phyloP scores from a whole-genome alignment of 2,329 filamentous ascomycete genomes.

The Annulohypoxylon truncatum region DNA sequence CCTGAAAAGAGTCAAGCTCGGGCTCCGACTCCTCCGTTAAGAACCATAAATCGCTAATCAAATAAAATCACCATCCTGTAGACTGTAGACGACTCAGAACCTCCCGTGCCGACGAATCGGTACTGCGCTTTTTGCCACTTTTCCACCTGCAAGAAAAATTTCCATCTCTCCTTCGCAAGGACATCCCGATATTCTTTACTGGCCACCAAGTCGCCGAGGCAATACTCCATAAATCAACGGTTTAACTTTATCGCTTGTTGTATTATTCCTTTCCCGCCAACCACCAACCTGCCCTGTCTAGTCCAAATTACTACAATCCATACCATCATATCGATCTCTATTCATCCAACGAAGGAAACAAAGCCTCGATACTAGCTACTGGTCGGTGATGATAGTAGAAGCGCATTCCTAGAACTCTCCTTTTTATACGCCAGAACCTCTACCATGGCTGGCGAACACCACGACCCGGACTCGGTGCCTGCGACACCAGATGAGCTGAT shows the following conservation, averaged over 20 bases:
- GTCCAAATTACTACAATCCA: background rate
- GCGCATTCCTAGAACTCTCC: slow-evolving; percentile 15
- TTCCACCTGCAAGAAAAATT: slow-evolving; percentile 10
- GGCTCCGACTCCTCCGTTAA: slow-evolving; percentile 33
- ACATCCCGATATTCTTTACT: slow-evolving; percentile 5
- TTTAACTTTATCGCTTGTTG: slow-evolving; percentile 9
- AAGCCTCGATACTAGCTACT: slow-evolving; percentile 1
- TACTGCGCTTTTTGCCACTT: slow-evolving; percentile 33
- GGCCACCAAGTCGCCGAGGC: slow-evolving; percentile 1
- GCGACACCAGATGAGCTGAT: slow-evolving; percentile 60
- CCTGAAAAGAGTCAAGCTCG: slow-evolving; percentile 26
- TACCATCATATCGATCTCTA: slow-evolving; percentile 1
- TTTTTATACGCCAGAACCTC: slow-evolving; percentile 12
- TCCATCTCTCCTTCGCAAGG: background rate
- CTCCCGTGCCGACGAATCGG: slow-evolving; percentile 34
- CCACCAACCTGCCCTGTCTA: background rate
- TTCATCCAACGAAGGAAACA: slow-evolving; percentile 1
- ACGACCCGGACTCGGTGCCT: slow-evolving; percentile 53
- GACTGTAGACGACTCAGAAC: slow-evolving; percentile 33
- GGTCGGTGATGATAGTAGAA: slow-evolving; percentile 35
- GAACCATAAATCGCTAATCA: slow-evolving; percentile 30
- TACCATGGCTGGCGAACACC: slow-evolving; percentile 33
- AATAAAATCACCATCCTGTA: slow-evolving; percentile 4
- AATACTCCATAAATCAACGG: background rate
- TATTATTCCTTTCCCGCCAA: slow-evolving; percentile 23